phyloP scores from a whole-genome alignment of 306 rosid species.

The Elaeagnus macrophylla region DNA sequence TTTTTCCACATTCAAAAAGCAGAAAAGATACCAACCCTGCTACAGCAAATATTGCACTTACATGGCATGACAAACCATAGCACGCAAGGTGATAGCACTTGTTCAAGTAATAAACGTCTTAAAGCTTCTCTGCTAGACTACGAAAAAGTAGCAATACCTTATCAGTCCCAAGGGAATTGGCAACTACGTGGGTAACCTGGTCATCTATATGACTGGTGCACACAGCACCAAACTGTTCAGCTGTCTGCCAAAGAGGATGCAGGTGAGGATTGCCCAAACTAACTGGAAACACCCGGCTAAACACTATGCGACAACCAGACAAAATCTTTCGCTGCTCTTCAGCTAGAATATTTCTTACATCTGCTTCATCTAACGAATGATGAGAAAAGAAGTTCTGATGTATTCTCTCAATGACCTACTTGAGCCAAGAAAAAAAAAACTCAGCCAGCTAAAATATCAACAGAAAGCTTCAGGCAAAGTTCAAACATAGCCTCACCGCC shows the following conservation, averaged over 20 bases:
- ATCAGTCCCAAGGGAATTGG: constrained; percentile 83
- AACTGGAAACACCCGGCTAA: constrained; percentile 92
- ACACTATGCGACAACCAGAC: constrained; percentile 79
- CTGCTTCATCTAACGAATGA: constrained; percentile 67
- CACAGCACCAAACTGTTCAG: constrained; percentile 93
- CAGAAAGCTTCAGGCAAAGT: constrained; percentile 8
- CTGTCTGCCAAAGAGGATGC: constrained; percentile 93
- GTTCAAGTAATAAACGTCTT: too few species aligned
- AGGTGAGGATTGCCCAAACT: constrained; percentile 86
- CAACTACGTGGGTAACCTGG: constrained; percentile 95
- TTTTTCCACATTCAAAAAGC: too few species aligned
- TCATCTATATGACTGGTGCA: constrained; percentile 81
- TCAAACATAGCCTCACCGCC: constrained; percentile 42
- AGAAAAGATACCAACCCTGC: too few species aligned
- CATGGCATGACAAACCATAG: too few species aligned
- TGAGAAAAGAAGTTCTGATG: constrained; percentile 74
- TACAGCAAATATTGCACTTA: too few species aligned
- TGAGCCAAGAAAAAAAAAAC: constrained; percentile 18
- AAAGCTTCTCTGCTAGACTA: neutral
- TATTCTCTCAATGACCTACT: constrained; percentile 81
- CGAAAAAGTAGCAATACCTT: constrained; percentile 50
- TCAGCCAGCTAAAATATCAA: constrained; percentile 10
- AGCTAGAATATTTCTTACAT: constrained; percentile 87
- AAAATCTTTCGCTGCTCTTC: constrained; percentile 77
- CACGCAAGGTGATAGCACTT: too few species aligned